Evolutionary conservation across 331 rosid species (phyloP), one percentile per base, ranked within the genome.

Genomic region (Malus hybrid): DNA sequence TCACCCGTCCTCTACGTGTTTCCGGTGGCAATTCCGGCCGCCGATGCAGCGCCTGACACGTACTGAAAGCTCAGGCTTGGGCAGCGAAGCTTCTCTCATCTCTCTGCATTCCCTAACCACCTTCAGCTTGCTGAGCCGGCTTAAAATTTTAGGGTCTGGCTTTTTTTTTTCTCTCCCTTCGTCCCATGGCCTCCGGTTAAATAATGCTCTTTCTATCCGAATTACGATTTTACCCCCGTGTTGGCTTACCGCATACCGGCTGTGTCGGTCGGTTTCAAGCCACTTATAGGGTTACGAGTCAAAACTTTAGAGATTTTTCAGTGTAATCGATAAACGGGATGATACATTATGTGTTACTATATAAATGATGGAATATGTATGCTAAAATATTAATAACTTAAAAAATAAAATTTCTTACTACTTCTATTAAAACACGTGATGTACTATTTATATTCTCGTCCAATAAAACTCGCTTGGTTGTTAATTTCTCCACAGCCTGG

Each of bases 1-100:
- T 87, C 91, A 87, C 86, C 91, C 91, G 88, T 85, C 91, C 61
- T 87, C 91, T 6, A 87, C 91, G 91, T 87, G 91, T 64, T 87
- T 87, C 70, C 91, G 86, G 80, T 87, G 91, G 77, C 91, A 87
- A 30, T 79, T 87, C 28, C 91, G 50, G 78, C 87, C 91, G 83
- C 75, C 87, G 70, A 76, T 34, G 72, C 84, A 46, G 56, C 86
- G 73, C 67, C 73, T 78, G 63, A 80, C 81, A 58, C 79, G 83
- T 26, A 80, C 73, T 16, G 53, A 56, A 18, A 63, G 57, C 48
- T 81, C 86, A 82, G 82, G 71, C 55, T 33, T 81, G 42, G 63
- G 68, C 72, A 64, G 34, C 89, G 61, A 78, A 19, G 73, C 82
- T 71, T 70, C 75, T 65, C 70, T 75, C 91, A 87, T 87, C 91